Base-by-base conservation (phyloP, 257 asterid genomes). In the Solanum sejunctum region DNA sequence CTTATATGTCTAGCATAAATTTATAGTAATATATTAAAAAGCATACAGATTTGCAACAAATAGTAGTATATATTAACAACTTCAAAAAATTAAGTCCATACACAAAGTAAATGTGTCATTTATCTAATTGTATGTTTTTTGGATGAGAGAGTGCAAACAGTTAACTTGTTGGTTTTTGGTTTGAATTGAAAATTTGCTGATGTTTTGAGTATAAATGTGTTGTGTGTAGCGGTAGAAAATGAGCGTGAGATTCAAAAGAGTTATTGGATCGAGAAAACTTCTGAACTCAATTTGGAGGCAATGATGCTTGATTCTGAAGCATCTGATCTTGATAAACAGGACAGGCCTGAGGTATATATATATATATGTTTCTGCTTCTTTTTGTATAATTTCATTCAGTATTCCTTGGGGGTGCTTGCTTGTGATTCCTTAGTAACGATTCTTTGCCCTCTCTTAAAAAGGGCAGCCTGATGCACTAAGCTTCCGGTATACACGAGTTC, bases 281-380 rank as follows among this genome's bases (percentile, higher is more conserved):
- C 60, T 13, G 90, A 91, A 78, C 94, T 94, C 16, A 92, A 93
- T 10, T 84, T 97, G 87, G 98, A 97, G 89, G 93, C 94, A 55
- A 94, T 94, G 98, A 97, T 95, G 99, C 98, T 91, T 84, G 99
- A 95, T 83, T 94, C 98, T 84, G 91, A 91, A 87, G 98, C 98
- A 10, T 89, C 95, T 83, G 97, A 94, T 90, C 98, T 97, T 51
- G 98, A 97, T 87, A 97, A 93, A 88, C 98, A 97, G 90, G 98
- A 94, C 86, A 93, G 97, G 90, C 95, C 95, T 69, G 99, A 97
- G 92, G 99, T 97, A 88, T 84, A 52, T 36, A 36, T 36, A 36
- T 36, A 5, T 32, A 32, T 32, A 32, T 54, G 60, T 60, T 12
- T 23, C 82, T 36, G 49, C 23, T 67, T 67, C 39, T 21, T 7